Base-by-base conservation (phyloP, 2,329 filamentous ascomycete species). In the Torrubiellomyces zombiae region DNA sequence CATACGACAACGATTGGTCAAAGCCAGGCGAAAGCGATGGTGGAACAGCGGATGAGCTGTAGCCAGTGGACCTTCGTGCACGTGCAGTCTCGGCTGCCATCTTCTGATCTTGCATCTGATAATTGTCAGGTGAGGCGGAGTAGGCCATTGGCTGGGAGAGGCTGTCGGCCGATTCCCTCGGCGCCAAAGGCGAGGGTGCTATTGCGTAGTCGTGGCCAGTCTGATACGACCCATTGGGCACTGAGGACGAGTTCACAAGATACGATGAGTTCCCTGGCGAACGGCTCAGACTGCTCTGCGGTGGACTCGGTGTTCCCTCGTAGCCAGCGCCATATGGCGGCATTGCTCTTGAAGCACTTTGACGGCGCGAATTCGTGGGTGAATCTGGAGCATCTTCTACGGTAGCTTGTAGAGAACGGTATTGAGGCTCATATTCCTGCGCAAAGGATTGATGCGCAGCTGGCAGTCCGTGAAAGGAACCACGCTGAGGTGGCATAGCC, bases 311-410 rank as follows among this genome's bases (percentile, higher is more conserved):
- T 3, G 37, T 44, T 17, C 46, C 39, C 9, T 56, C 48, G 28
- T 55, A 60, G 3, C 45, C 48, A 25, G 41, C 33, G 23, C 59
- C 54, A 14, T 57, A 51, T n/a, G 37, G 35, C 16, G 39, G 33
- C 15, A 36, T 33, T 23, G 38, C 30, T 20, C 38, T 37, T 18
- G 37, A 32, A 11, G 27, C 35, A 24, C 34, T 38, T 10, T 43
- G 38, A 15, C 39, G 27, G 23, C 37, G 32, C 6, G 39, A 32
- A n/a, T 49, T 43, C 6, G 35, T 36, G 2, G 56, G 52, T 2
- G 63, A 61, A 24, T 72, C 67, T 4, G 70, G 68, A 5, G 61
- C 67, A 33, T 76, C 71, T 39, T 76, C 72, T 5, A 70, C 68
- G 6, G 63, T 73, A 3, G 63, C 67, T 36, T 72, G 69, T 63